phyloP scores from a whole-genome alignment of 2,329 filamentous ascomycete genomes.

The Colletotrichum graminicola region DNA sequence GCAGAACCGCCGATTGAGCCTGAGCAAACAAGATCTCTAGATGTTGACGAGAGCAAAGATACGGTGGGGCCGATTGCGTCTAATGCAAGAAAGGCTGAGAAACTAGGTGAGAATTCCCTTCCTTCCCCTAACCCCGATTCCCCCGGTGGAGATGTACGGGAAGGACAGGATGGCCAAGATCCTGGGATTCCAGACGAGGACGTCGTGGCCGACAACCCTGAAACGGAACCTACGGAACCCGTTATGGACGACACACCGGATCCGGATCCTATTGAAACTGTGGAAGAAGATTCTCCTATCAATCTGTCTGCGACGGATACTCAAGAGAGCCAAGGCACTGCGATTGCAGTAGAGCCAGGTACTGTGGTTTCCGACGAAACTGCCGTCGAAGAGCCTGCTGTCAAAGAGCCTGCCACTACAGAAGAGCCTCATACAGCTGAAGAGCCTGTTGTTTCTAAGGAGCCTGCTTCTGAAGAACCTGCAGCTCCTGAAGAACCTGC shows the following conservation, averaged over 20 bases:
- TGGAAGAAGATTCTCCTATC: slow-evolving; percentile 25
- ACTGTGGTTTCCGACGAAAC: neutral
- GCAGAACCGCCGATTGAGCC: slow-evolving; percentile 16
- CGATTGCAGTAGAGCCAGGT: neutral
- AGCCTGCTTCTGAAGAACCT: neutral
- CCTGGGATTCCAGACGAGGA: slow-evolving; percentile 14
- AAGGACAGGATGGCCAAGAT: slow-evolving; percentile 34
- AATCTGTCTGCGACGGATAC: neutral
- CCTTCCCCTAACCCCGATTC: slow-evolving; percentile 47
- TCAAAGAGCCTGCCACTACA: slow-evolving; percentile 22
- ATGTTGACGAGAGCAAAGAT: slow-evolving; percentile 43
- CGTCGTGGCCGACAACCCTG: slow-evolving; percentile 27
- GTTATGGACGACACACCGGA: slow-evolving; percentile 3
- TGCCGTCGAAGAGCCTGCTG: neutral
- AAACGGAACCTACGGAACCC: slow-evolving; percentile 6
- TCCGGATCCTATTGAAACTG: neutral
- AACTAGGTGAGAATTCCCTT: slow-evolving; percentile 49
- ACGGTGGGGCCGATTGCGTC: slow-evolving; percentile 40
- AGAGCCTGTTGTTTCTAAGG: neutral
- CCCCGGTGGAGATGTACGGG: slow-evolving; percentile 44
- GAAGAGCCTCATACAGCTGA: neutral
- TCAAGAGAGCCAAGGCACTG: slow-evolving; percentile 6
- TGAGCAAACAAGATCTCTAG: slow-evolving; percentile 28
- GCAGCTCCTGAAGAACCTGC: neutral
- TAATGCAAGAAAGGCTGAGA: slow-evolving; percentile 29